Base-by-base conservation (phyloP, 805 yeast species). In the Crinitomyces ghanaensis region DNA sequence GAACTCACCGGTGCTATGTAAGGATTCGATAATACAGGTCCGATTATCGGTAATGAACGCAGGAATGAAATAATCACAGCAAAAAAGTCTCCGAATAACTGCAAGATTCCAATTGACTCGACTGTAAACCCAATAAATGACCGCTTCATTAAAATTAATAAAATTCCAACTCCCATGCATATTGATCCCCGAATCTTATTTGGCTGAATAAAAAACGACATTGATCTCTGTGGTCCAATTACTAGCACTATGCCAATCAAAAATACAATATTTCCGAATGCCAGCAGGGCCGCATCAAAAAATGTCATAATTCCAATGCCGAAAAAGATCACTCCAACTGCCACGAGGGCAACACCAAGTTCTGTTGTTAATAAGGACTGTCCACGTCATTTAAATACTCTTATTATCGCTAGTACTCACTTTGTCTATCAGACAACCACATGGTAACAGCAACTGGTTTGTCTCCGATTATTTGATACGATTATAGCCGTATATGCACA, bases 281-380 rank as follows among this genome's bases (percentile, higher is more conserved):
- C 95, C 39, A 88, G 65, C 23, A 88, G 64, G 0, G 93, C 86
- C 6, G 93, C 66, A 52, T 91, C 96, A 51, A 91, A 91, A 42
- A 88, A 74, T 12, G 94, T 72, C 48, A 85, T 48, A 19, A 88
- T 68, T 5, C 98, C 98, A 14, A 88, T 62, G 4, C 82, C 49
- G 56, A 91, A 80, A 51, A 84, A 77, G 17, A 80, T 50, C 31
- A 77, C 70, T 6, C 93, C 72, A 21, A 78, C 80, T 12, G 93
- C 85, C 3, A 95, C 82, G 65, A 85, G 78, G 2, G 83, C 95
- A 13, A 83, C 95, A 23, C 97, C 97, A 49, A 78, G 75, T 58
- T 85, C 94, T 82, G 36, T 36, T n/a, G n/a, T n/a, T n/a, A n/a
- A n/a, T n/a, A n/a, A n/a, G n/a, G n/a, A n/a, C n/a, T n/a, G n/a